Evolutionary conservation across 805 yeast genomes (phyloP).

Genomic region (Wickerhamiella occidentalis): DNA sequence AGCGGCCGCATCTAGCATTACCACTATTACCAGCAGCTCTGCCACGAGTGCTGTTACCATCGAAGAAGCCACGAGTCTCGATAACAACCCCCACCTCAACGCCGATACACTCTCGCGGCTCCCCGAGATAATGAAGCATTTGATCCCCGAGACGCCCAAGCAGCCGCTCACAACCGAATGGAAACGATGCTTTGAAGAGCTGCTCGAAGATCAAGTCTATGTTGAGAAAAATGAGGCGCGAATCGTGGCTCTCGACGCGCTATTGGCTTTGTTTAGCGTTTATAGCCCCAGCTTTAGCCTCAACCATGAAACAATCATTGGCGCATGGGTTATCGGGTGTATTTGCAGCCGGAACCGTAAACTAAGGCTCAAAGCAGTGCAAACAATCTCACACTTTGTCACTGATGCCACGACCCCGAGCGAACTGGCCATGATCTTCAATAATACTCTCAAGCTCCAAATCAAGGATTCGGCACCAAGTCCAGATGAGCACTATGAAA

Average conservation of each 20-base stretch:
- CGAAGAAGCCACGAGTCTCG: background rate
- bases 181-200: background rate
- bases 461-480: background rate
- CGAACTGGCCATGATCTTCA: slow-evolving; percentile 5
- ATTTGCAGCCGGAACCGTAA: slow-evolving; percentile 10
- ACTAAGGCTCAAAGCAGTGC: slow-evolving; percentile 9
- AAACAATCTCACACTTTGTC: slow-evolving; percentile 3
- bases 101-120: background rate
- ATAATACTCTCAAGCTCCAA: background rate
- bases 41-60: background rate
- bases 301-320: slow-evolving; percentile 11
- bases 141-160: slow-evolving; percentile 1
- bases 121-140: background rate
- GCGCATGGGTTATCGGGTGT: slow-evolving; percentile 14
- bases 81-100: background rate
- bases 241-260: background rate
- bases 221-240: background rate
- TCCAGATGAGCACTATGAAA: slow-evolving; percentile 17
- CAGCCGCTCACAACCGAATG: slow-evolving; percentile 2
- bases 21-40: background rate
- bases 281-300: slow-evolving; percentile 10
- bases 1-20: too few relatives aligned
- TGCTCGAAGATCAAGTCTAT: background rate
- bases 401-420: slow-evolving; percentile 5
- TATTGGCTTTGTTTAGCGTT: slow-evolving; percentile 20